phyloP scores from a whole-genome alignment of 1,284 basidiomycete species.

The Flammula alnicola region DNA sequence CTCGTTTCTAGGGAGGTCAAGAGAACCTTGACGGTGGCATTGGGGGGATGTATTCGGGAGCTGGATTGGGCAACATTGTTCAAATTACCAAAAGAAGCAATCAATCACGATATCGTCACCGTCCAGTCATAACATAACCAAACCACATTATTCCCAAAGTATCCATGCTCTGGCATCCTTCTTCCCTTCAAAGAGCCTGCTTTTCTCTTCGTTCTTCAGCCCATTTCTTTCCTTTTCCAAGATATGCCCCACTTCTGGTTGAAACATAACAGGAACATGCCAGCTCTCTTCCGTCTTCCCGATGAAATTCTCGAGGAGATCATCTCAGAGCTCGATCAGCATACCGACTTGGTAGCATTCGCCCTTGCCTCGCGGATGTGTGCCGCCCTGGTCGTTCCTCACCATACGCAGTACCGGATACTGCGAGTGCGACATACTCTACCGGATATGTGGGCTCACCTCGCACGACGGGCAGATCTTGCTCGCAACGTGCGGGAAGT shows the following conservation, averaged over 20 bases:
- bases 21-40: neutral
- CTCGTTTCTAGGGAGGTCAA: slow-evolving; percentile 4
- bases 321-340: slow-evolving; percentile 43
- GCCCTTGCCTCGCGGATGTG: slow-evolving; percentile 44
- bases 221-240: slow-evolving; percentile 20
- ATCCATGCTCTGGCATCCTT: slow-evolving; percentile 16
- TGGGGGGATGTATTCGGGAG: slow-evolving; percentile 6
- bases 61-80: slow-evolving; percentile 17
- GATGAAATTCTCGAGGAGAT: slow-evolving; percentile 52
- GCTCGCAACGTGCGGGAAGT: slow-evolving; percentile 46
- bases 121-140: slow-evolving; percentile 16
- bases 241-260: slow-evolving; percentile 23
- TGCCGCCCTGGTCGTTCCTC: slow-evolving; percentile 43
- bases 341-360: slow-evolving; percentile 46
- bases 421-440: slow-evolving; percentile 44
- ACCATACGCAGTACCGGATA: slow-evolving; percentile 52
- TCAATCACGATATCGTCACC: slow-evolving; percentile 9
- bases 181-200: slow-evolving; percentile 20
- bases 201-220: slow-evolving; percentile 16
- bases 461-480: slow-evolving; percentile 49
- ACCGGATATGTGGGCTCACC: slow-evolving; percentile 52
- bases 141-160: slow-evolving; percentile 20
- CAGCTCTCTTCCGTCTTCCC: slow-evolving; percentile 31
- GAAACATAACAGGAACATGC: slow-evolving; percentile 20
- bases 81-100: slow-evolving; percentile 21